Evolutionary conservation across 345 rosid species (phyloP), one percentile per base, ranked within the genome.

Genomic region (Lepidium didymum): DNA sequence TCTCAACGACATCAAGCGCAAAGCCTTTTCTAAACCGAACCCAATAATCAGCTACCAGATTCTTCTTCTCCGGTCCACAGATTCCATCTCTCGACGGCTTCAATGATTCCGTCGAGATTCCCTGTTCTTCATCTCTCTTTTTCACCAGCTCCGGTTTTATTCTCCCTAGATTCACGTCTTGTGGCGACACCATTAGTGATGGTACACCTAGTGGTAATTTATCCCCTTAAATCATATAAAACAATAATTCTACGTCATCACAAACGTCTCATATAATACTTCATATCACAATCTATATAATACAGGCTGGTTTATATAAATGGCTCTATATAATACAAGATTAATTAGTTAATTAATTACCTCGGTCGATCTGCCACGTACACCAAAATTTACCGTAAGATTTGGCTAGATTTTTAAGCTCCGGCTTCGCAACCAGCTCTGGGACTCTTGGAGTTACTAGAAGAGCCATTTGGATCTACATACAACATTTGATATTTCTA

Each of bases 371-470:
- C 62, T 86, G 94, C 97, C 97, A 91, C 25, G 96, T 86, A 79
- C 97, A 89, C 94, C 94, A 91, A 23, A 89, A 91, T 68, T 91
- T 89, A 43, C 94, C 94, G n/a, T 87, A 89, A 1, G 85, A 78
- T 66, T 81, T 86, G 37, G 89, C 84, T 61, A 92, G 69, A 44
- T 82, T 83, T 15, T 83, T 79, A 9, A 91, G 81, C 65, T 88
- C 89, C 3, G 84, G 89, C 56, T 84, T 87, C 1, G 62, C 83
- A 34, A 83, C 81, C n/a, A 80, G 64, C 64, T 92, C 89, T 0
- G 92, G 96, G 16, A 89, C 77, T 8, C 89, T 64, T 31, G 96
- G 96, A 68, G 83, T 85, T 2, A 86, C 80, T 82, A 84, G 81
- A 3, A 82, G 81, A 19, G 89, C 94, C 50, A 80, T 81, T 77